Base-by-base conservation (phyloP, 2,329 filamentous ascomycete genomes). In the Sporothrix curviconia region DNA sequence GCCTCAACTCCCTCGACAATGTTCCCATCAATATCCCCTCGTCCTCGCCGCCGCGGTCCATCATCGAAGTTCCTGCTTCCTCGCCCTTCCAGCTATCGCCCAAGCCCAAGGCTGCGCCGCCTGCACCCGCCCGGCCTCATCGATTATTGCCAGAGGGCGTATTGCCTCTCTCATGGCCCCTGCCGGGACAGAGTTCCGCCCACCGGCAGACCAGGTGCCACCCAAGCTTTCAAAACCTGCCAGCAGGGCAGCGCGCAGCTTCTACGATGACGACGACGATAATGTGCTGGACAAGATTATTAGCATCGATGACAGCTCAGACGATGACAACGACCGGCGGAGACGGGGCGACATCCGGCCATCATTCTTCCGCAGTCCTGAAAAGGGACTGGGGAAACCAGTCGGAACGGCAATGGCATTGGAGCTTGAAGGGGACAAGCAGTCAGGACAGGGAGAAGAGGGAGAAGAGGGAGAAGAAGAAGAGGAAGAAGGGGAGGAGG, bases 51-150 rank as follows among this genome's bases (percentile, higher is more conserved):
- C 44, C 56, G 5, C 39, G 9, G 25, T 74, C 75, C 34, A 65
- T 75, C 17, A 68, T 96, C 57, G 92, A 96, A 70, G 92, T 96
- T 3, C 85, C 87, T 30, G 89, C 90, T n/a, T 96, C 92, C 3
- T 96, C 92, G 1, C 92, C 91, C 2, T 78, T 85, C 58, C 80
- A 81, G 59, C 66, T 34, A n/a, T 55, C 57, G 32, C 92, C 90
- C 59, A 66, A 46, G 28, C 56, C 55, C 25, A 50, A n/a, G 17
- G 24, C 15, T 50, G 60, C 44, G 63, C 57, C 53, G 61, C 28
- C 28, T 32, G 28, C 28, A 11, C 28, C 28, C 6, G 28, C n/a
- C 57, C 52, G 43, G 46, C 30, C 12, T 9, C 46, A 9, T 32
- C 39, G 37, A n/a, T 56, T 14, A 52, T 43, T 7, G 59, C 60